Evolutionary conservation across 1,284 basidiomycete species (phyloP).

Genomic region (Cryptococcus neoformans): DNA sequence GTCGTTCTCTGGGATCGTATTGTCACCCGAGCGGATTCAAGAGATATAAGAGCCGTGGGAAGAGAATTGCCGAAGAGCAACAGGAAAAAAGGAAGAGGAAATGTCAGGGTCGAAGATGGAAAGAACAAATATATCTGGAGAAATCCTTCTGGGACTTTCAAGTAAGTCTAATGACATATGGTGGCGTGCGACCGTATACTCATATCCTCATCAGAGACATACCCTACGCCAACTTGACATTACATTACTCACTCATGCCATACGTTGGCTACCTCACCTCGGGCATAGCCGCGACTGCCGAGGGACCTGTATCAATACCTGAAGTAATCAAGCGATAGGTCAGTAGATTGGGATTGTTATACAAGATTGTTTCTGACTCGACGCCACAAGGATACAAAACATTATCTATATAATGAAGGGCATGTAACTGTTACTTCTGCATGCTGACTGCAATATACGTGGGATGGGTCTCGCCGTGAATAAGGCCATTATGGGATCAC

Average conservation of each 20-base stretch:
- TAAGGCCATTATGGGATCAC: too few species aligned
- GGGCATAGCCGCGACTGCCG: slow-evolving; percentile 45
- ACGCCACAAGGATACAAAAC: too few species aligned
- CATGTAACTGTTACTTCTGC: too few species aligned
- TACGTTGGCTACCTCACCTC: slow-evolving; percentile 48
- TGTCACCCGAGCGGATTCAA: slow-evolving; percentile 34
- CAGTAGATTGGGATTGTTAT: too few species aligned
- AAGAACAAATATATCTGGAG: slow-evolving; percentile 47
- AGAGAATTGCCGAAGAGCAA: slow-evolving; percentile 22
- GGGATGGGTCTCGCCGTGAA: too few species aligned
- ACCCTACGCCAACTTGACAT: slow-evolving; percentile 42
- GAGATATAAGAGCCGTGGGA: slow-evolving; percentile 39
- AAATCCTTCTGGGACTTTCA: slow-evolving; percentile 42
- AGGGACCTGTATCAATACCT: slow-evolving; percentile 31
- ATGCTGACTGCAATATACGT: too few species aligned
- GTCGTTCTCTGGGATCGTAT: slow-evolving; percentile 51
- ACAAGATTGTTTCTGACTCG: too few species aligned
- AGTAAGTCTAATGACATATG: slow-evolving; percentile 28
- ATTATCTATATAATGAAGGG: too few species aligned
- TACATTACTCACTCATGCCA: slow-evolving; percentile 50
- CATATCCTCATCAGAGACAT: slow-evolving; percentile 26
- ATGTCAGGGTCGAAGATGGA: slow-evolving; percentile 37
- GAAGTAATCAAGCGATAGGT: slow-evolving; percentile 20
- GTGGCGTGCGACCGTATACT: background rate
- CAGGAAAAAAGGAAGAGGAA: slow-evolving; percentile 29